Evolutionary conservation across 805 yeast species (phyloP), one percentile per base, ranked within the genome.

Genomic region (Myxozyma melibiosi): DNA sequence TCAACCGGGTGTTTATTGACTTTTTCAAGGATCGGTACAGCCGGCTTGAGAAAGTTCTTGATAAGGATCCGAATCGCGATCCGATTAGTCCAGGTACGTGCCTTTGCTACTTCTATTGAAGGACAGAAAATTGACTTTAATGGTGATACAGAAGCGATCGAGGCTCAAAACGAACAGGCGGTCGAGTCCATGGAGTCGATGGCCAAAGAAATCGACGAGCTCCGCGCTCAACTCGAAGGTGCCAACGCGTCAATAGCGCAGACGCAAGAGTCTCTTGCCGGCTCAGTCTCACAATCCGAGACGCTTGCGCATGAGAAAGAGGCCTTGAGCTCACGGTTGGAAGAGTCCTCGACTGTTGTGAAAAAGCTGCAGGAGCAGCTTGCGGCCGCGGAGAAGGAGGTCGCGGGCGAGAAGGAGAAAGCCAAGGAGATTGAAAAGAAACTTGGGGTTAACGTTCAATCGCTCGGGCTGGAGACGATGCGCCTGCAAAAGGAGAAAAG

Each of bases 1-100:
- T 94, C 67, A 85, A 84, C 56, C 68, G 80, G 0, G 72, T 77
- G 2, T 89, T 89, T 68, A 83, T 88, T 2, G 74, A 74, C 2
- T 73, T 90, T 50, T 73, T 94, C 41, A 84, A 83, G 60, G 94
- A 86, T 1, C 86, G 89, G 65, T 82, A 79, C 60, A 71, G 77
- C 30, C 78, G 97, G 56, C 81, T 94, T 27, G 80, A 80, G 60
- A 79, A 84, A 43, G 85, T 96, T 0, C 72, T 92, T 34, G 84
- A 83, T 34, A 86, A 84, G 60, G 89, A 84, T 65, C 96, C 98
- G 0, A 73, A 77, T 4, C 70, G 79, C 42, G 95, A 88, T 65
- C 96, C 97, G 0, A 76, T 64, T 16, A 52, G 56, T 38, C 56
- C 53, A 37, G 67, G 61, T 45, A 43, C 31, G 50, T 20, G 1